Evolutionary conservation across 768 basidiomycete species (phyloP).

Genomic region (Tylopilus rubrobrunneus): DNA sequence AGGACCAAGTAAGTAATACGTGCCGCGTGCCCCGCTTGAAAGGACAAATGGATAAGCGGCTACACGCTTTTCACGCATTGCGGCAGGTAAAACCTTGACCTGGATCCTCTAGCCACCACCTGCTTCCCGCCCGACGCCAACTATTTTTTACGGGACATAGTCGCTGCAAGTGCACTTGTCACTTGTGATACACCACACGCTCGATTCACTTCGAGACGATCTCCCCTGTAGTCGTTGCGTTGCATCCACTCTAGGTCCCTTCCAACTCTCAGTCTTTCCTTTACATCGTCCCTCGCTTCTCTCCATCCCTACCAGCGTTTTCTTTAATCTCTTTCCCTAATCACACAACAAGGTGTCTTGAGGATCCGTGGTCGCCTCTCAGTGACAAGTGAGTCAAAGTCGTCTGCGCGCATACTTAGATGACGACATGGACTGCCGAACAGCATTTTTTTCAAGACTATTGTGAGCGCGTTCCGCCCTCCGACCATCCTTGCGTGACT

Average conservation of each 20-base stretch:
- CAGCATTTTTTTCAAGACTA: conserved; percentile 10
- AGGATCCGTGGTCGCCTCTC: conserved; percentile 8
- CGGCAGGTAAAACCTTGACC: conserved; percentile 40
- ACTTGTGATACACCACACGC: conserved; percentile 31
- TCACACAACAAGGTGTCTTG: conserved; percentile 15
- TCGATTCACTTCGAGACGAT: conserved; percentile 55
- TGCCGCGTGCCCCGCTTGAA: conserved; percentile 29
- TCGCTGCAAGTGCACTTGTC: conserved; percentile 23
- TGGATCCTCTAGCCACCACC: conserved; percentile 21
- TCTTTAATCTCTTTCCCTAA: conserved; percentile 19
- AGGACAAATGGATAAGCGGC: conserved; percentile 51
- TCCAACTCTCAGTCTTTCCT: conserved; percentile 33
- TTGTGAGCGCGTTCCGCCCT: conserved; percentile 12
- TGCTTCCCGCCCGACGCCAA: conserved; percentile 19
- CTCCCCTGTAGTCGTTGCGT: conserved; percentile 32
- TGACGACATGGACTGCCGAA: conserved; percentile 1
- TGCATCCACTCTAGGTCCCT: conserved; percentile 24
- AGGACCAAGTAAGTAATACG: conserved; percentile 30
- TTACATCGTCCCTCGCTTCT: conserved; percentile 32
- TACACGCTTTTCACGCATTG: conserved; percentile 47
- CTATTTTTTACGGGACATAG: conserved; percentile 27
- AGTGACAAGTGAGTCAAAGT: conserved; percentile 16
- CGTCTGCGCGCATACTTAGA: neutral
- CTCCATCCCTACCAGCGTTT: conserved; percentile 13
- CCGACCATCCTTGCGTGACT: conserved; percentile 7